Evolutionary conservation across 2,329 filamentous ascomycete genomes (phyloP).

Genomic region (Fusarium beomiforme): DNA sequence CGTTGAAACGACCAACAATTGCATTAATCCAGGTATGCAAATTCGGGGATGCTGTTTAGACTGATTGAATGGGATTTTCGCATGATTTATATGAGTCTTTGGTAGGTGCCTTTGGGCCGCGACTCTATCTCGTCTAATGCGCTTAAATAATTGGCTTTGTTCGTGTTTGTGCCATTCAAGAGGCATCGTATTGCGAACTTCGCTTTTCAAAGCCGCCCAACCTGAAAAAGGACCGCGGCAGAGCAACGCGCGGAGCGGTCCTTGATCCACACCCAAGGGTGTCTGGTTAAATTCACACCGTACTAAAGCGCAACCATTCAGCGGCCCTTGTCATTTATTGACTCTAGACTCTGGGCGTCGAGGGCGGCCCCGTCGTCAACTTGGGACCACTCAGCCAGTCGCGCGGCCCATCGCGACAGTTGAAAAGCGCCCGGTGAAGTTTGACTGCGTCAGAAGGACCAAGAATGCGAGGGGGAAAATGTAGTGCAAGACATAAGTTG

Average conservation of each 20-base stretch:
- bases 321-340: conserved; percentile 21
- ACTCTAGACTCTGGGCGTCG: conserved; percentile 30
- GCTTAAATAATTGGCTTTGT: neutral
- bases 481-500: neutral
- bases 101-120: neutral
- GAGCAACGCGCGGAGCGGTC: conserved; percentile 16
- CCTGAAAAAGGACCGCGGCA: conserved; percentile 32
- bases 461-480: conserved; percentile 10
- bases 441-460: conserved; percentile 26
- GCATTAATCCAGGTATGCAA: neutral
- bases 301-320: neutral
- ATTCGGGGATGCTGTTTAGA: neutral
- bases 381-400: conserved; percentile 25
- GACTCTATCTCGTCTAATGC: neutral
- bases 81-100: neutral
- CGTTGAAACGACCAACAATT: conserved; percentile 12
- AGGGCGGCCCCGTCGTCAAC: conserved; percentile 25
- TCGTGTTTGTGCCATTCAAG: neutral
- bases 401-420: conserved; percentile 22
- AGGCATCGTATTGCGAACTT: neutral
- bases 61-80: neutral
- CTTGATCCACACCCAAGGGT: conserved; percentile 15
- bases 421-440: conserved; percentile 26
- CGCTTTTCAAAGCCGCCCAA: conserved; percentile 10
- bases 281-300: conserved; percentile 13